Evolutionary conservation across 139 green algal genomes (phyloP).

Genomic region (Pseudopediastrum boryanum): DNA sequence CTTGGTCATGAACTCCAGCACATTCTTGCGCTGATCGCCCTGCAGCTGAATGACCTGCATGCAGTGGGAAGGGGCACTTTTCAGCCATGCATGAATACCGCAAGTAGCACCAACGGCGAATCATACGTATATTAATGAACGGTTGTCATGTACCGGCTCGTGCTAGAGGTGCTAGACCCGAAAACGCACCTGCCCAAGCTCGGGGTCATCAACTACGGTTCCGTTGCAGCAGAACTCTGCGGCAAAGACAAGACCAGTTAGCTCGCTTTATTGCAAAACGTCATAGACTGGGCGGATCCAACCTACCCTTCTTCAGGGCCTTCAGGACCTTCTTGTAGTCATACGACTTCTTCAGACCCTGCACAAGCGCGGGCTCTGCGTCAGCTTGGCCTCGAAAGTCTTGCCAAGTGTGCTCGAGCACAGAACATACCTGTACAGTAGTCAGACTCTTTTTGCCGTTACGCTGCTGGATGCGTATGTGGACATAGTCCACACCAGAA

Average conservation of each 20-base stretch:
- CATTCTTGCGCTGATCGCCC: constrained; percentile 99
- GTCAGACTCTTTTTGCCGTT: constrained; percentile 99
- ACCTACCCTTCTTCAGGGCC: constrained; percentile 95
- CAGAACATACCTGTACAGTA: constrained; percentile 81
- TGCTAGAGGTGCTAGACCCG: neutral
- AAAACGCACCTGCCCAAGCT: constrained; percentile 81
- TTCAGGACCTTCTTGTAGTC: constrained; percentile 99
- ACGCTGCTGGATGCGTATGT: constrained; percentile 95
- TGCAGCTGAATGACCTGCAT: constrained; percentile 96
- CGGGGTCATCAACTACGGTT: constrained; percentile 94
- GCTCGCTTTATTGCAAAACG: no score
- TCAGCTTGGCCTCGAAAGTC: neutral
- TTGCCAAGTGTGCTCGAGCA: neutral
- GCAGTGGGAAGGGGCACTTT: neutral
- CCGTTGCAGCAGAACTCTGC: constrained; percentile 99
- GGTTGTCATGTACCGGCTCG: neutral
- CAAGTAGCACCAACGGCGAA: neutral
- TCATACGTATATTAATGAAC: neutral
- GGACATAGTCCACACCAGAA: constrained; percentile 66
- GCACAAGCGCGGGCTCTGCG: neutral
- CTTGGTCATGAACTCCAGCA: constrained; percentile 90
- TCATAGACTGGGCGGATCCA: neutral
- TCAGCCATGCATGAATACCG: neutral
- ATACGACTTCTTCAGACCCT: constrained; percentile 90
- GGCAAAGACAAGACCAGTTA: neutral